Conservation (phyloP, 2,329 filamentous ascomycete genomes). For the Penicillium digitatum region DNA sequence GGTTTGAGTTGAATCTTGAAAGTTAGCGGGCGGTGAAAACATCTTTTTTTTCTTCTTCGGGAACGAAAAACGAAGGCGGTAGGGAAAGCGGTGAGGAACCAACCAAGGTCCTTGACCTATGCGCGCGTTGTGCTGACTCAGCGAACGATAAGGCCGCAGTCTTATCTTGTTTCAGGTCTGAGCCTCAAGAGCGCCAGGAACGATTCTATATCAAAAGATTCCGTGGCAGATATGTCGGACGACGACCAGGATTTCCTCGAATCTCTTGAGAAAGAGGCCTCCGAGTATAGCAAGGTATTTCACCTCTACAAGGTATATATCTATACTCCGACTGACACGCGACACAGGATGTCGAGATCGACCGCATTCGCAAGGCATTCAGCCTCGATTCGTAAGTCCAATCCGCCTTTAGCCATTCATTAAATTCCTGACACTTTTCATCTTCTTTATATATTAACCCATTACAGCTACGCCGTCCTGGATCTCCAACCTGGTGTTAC, state of each 20-base stretch:
- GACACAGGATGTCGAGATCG: conserved; percentile 82
- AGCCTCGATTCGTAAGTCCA: conserved; percentile 63
- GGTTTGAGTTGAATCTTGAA: conserved; percentile 7
- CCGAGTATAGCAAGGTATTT: conserved; percentile 81
- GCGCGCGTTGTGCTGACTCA: conserved; percentile 33
- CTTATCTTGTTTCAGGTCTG: not conserved
- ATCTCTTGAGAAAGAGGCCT: conserved; percentile 75
- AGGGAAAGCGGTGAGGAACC: not conserved
- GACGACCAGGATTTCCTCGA: conserved; percentile 73
- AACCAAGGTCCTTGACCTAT: not conserved
- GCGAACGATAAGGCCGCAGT: conserved; percentile 30
- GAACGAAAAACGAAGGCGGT: conserved; percentile 3
- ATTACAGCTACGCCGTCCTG: conserved; percentile 75
- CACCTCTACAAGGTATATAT: not conserved
- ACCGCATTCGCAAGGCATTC: conserved; percentile 88
- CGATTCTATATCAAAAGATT: not conserved
- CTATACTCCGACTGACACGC: conserved; percentile 16
- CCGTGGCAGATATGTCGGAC: conserved; percentile 46
- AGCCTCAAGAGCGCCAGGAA: not conserved
- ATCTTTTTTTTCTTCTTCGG: conserved; percentile 17
- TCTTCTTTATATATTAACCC: conserved; percentile 1
- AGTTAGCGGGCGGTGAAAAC: conserved; percentile 7
- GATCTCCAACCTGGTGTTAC: conserved; percentile 93
- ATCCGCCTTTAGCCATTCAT: not conserved
- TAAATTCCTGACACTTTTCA: not conserved